Percentiles rank a stretch among this genome's conserved stretches.
Evolutionary conservation across 495 filamentous ascomycete species (phyloP).

Genomic region (Talaromyces nanjingensis): DNA sequence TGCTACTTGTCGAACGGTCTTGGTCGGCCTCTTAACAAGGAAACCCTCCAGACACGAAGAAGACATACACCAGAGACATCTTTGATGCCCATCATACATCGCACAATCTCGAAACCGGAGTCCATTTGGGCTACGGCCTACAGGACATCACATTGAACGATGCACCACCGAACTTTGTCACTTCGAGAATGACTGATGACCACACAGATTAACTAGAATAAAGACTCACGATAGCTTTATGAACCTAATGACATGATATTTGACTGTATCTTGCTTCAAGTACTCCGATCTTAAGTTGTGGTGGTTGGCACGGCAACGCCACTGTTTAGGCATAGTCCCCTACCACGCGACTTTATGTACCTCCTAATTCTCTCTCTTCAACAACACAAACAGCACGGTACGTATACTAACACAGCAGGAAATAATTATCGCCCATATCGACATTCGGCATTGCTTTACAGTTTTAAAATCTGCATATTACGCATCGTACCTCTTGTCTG

Average conservation of each 20-base stretch:
- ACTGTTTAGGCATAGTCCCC: neutral
- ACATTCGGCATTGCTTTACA: neutral
- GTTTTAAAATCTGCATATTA: neutral
- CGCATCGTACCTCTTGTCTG: neutral
- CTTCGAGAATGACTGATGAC: neutral
- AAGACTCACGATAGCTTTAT: conserved; percentile 1
- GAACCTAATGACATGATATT: neutral
- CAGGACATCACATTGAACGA: neutral
- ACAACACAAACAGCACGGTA: neutral
- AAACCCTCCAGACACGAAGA: neutral
- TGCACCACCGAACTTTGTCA: neutral
- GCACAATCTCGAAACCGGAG: neutral
- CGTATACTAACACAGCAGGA: neutral
- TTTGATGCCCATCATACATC: neutral
- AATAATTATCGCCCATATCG: neutral
- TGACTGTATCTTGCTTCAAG: neutral
- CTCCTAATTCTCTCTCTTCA: neutral
- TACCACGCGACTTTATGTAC: neutral
- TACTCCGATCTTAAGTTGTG: neutral
- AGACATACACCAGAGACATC: neutral
- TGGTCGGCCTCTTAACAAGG: neutral
- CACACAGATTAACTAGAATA: neutral
- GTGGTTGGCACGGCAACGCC: conserved; percentile 10
- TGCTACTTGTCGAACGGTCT: neutral
- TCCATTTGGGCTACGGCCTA: neutral